Base-by-base conservation (phyloP, 768 basidiomycete species). In the Tulasnella calospora region DNA sequence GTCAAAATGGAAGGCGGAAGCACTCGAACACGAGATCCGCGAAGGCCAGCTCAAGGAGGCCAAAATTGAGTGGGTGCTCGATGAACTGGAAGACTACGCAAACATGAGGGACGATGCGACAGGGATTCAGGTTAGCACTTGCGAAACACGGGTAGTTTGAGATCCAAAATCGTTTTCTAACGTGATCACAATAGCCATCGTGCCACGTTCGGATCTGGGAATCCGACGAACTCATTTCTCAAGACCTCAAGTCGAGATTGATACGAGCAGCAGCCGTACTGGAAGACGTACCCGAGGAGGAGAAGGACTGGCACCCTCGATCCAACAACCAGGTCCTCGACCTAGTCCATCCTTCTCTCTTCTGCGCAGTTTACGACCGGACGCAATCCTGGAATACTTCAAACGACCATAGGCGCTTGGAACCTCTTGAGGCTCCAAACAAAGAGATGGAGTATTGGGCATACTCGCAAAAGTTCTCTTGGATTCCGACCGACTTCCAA, bases 321-420 rank as follows among this genome's bases (percentile, higher is more conserved):
- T 57, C 55, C 17, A 57, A 57, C 23, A n/a, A 57, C 55, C 55
- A 57, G 2, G 55, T 57, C 2, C 55, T 57, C 55, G 55, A 57
- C 12, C 55, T 57, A 7, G 55, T 57, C 4, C 55, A n/a, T 21
- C 55, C 55, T 8, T 57, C 55, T 8, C 27, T 57, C 23, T 57
- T 57, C 55, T 57, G 55, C 27, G 55, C 55, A 23, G 55, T 57
- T 23, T 57, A 57, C 55, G 17, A 12, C 27, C 55, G 55, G 55
- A 57, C 55, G 2, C 55, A 57, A 27, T 78, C 86, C 74, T 51
- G 80, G 75, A 21, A 57, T 30, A 30, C 46, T 35, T 21, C 72
- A n/a, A 35, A 4, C 40, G 41, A 12, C 3, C 27, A 21, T 12
- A 71, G 35, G 23, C 23, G 23, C 15, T 35, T 35, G 19, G 13